phyloP scores from a whole-genome alignment of 1,139 yeast genomes.

The Eremothecium sinecaudum region DNA sequence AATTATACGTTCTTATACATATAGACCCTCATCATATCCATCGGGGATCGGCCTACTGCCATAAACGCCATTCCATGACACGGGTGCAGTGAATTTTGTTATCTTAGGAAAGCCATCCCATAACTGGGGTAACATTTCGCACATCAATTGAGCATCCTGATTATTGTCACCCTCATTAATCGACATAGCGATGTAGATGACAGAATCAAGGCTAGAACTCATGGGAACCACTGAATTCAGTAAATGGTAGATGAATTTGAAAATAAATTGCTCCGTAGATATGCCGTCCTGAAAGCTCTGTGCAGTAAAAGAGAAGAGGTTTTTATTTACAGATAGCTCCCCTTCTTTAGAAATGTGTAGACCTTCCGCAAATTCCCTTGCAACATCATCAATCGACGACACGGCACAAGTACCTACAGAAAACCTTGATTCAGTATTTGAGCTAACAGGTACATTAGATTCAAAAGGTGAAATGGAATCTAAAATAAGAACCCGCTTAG shows the following conservation, averaged over 20 bases:
- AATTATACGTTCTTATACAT: conserved; percentile 36
- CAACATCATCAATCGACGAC: conserved; percentile 19
- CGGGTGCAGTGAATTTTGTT: conserved; percentile 44
- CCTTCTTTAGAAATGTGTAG: conserved; percentile 17
- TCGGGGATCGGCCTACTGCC: conserved; percentile 60
- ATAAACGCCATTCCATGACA: conserved; percentile 79
- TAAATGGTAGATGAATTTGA: conserved; percentile 25
- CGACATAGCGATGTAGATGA: conserved; percentile 34
- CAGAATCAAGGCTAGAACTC: conserved; percentile 10
- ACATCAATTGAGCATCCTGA: conserved; percentile 55
- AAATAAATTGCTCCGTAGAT: conserved; percentile 24
- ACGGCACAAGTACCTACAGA: conserved; percentile 23
- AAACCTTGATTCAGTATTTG: conserved; percentile 10
- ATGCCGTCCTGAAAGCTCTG: conserved; percentile 25
- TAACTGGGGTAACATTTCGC: conserved; percentile 35
- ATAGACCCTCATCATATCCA: conserved; percentile 70
- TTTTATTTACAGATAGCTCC: conserved; percentile 15
- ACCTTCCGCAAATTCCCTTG: conserved; percentile 17
- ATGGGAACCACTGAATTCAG: conserved; percentile 14
- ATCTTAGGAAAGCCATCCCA: conserved; percentile 13
- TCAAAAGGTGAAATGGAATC: conserved; percentile 67
- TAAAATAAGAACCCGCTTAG: conserved; percentile 45
- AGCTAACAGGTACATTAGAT: conserved; percentile 18
- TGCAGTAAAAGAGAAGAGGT: conserved; percentile 20
- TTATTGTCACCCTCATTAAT: conserved; percentile 90